Base-by-base conservation (phyloP, 75 land plant species). In the Azolla pinnata region DNA sequence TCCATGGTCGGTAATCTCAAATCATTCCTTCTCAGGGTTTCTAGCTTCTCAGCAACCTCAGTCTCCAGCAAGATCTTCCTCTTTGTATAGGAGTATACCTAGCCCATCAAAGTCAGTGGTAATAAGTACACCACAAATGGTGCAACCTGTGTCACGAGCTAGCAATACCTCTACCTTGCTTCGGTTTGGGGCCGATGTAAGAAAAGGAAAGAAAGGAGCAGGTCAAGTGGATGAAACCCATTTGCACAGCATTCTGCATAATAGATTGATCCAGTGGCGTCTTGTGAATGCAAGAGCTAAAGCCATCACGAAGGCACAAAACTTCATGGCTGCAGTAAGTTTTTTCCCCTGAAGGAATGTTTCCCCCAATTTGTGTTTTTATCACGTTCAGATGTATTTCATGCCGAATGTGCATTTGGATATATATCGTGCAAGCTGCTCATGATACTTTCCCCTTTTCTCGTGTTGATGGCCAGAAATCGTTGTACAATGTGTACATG, bases 251-350 rank as follows among this genome's bases (percentile, higher is more conserved):
- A 61, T 87, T 33, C 64, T 87, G 14, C 86, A 90, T 57, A 90
- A 87, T 34, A 69, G 88, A 48, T 50, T 70, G 59, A 57, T 90
- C 75, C 97, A 87, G 59, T 90, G 97, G 97, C 67, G 83, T 35
- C 88, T 75, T 71, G 76, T 83, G 31, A 91, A 91, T 80, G 86
- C 88, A 19, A 67, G 75, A 21, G 74, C 78, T 29, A 84, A 91
- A 27, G 77, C 52, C 54, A 71, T 66, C 14, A 68, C 71, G 53
- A 54, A 59, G 61, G 47, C 60, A 28, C 95, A 91, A 61, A 75
- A 61, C 63, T 38, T 73, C 24, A 65, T 60, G 0, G 80, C 84
- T 34, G 95, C 84, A 93, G 97, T 90, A 32, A 18, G 75, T 67
- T n/a, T n/a, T n/a, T n/a, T 3, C 21, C 21, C 49, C n/a, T 3